A percentile compares a stretch with the other conserved stretches of the same genome.
phyloP scores from a whole-genome alignment of 768 basidiomycete species.

The Mycena sanguinolenta region DNA sequence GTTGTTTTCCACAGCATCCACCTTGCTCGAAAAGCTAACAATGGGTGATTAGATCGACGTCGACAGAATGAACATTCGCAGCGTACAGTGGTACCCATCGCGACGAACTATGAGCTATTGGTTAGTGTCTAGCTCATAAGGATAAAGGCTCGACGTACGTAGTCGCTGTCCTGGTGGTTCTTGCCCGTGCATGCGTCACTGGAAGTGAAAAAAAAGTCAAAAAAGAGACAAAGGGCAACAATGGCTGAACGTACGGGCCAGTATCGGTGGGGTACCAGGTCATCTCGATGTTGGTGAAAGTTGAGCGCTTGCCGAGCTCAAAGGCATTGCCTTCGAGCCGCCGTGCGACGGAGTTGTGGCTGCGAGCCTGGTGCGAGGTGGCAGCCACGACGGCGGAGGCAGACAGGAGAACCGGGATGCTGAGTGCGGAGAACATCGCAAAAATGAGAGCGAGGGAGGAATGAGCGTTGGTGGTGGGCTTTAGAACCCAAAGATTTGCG shows the following conservation, averaged over 20 bases:
- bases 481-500: neutral
- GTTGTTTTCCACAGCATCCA: slow-evolving; percentile 27
- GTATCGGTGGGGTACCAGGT: slow-evolving; percentile 17
- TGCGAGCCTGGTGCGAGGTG: slow-evolving; percentile 4
- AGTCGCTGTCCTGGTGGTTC: slow-evolving; percentile 10
- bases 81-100: slow-evolving; percentile 29
- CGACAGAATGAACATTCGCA: neutral
- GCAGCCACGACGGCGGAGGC: slow-evolving; percentile 16
- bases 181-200: slow-evolving; percentile 17
- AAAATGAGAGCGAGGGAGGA: neutral
- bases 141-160: neutral
- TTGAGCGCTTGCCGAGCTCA: neutral
- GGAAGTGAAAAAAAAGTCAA: neutral
- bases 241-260: slow-evolving; percentile 3
- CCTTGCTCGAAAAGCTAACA: slow-evolving; percentile 28
- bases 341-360: neutral
- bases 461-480: slow-evolving; percentile 11
- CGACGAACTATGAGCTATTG: slow-evolving; percentile 27
- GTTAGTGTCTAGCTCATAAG: neutral
- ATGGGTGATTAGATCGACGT: neutral
- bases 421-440: neutral
- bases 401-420: slow-evolving; percentile 1
- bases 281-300: neutral
- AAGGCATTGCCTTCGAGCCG: neutral
- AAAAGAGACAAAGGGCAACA: neutral